Evolutionary conservation across 164 flowering plant genomes (phyloP).

Genomic region (Stephania cephalantha): DNA sequence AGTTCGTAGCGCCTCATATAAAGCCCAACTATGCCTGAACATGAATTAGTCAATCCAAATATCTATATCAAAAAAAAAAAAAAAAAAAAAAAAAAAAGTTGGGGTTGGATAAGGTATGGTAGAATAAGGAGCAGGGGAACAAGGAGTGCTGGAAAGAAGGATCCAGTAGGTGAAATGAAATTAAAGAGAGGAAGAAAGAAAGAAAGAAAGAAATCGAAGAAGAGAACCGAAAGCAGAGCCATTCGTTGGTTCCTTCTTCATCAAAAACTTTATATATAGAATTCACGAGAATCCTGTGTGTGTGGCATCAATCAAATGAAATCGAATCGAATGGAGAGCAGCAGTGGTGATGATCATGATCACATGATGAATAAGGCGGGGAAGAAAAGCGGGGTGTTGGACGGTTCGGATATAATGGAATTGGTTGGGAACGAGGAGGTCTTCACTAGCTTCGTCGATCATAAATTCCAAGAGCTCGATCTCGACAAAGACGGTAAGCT

Average conservation of each 20-base stretch:
- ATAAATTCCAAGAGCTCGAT: slow-evolving; percentile 71
- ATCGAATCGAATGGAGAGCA: not conserved
- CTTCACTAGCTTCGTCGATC: slow-evolving; percentile 61
- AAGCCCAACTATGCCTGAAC: no score
- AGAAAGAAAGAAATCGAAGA: not conserved
- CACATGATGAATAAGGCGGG: not conserved
- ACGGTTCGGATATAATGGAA: slow-evolving; percentile 83
- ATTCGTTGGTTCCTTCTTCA: not conserved
- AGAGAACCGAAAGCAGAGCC: not conserved
- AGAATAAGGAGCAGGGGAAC: no score
- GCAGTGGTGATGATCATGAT: not conserved
- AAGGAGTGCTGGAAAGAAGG: not conserved
- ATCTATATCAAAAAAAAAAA: no score
- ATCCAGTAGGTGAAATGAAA: not conserved
- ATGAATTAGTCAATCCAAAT: no score
- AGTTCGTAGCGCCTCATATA: no score
- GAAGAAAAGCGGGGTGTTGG: slow-evolving; percentile 35
- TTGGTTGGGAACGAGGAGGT: slow-evolving; percentile 76
- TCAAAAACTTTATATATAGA: not conserved
- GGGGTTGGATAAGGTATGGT: no score
- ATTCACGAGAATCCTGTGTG: not conserved
- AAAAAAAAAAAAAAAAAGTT: no score
- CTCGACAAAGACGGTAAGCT: slow-evolving; percentile 64
- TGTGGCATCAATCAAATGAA: no score
- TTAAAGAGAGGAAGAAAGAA: not conserved